Base-by-base conservation (phyloP, 2,329 filamentous ascomycete species). In the Fusarium nematophilum region DNA sequence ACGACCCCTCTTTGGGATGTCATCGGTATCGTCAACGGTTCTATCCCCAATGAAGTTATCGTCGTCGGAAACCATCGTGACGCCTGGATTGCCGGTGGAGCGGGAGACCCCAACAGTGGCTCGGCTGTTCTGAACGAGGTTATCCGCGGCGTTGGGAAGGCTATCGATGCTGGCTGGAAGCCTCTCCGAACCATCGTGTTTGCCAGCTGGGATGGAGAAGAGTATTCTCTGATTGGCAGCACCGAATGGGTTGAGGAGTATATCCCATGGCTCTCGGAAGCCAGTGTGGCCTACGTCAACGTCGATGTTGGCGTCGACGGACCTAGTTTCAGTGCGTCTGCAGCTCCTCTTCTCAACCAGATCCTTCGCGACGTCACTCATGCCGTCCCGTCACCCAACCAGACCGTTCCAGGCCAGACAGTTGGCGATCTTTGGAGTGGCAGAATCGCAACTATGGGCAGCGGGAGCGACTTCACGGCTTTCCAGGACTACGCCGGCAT, bases 201-300 rank as follows among this genome's bases (percentile, higher is more conserved):
- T 70, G 93, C 90, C 17, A 89, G 86, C 72, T 92, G 89, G 90
- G 90, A 92, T 60, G 89, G 88, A 26, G 90, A 92, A 75, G 93
- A 97, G 74, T 96, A 97, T 64, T 92, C 90, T 1, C 82, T 97
- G 5, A 75, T 97, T 11, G 93, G 93, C 5, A 92, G 89, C 47
- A 96, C 93, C 0, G 93, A 97, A 71, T 97, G 93, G 92, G 92
- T 97, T 0, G 93, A 97, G 71, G 92, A 97, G 64, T 92, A 91
- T 67, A 76, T 96, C 0, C 89, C 91, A 0, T 96, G 92, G 92
- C 83, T 97, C 10, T 82, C 83, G 3, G 81, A 82, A 4, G 83
- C 90, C 33, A 90, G 88, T 52, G 84, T 97, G 13, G 92, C 92
- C 9, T 96, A 96, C 70, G 76, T 97, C 60, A 96, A 97, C 73